Conservation (phyloP, 2,329 filamentous ascomycete genomes). For the Fusarium haematococcum region DNA sequence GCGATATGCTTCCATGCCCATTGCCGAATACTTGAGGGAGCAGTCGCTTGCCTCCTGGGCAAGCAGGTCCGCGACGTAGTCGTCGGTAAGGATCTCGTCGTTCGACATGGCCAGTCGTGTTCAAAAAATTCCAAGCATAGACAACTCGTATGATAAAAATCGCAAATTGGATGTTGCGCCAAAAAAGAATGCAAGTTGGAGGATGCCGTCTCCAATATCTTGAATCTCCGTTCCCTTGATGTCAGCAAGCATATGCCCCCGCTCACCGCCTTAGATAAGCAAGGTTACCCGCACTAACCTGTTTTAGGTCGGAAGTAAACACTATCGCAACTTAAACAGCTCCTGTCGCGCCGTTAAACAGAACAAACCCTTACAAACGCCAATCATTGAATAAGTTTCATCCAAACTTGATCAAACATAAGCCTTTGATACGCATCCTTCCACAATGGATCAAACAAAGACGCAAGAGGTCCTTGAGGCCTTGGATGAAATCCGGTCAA, state of each 20-base stretch:
- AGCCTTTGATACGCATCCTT: neutral
- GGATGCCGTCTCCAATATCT: neutral
- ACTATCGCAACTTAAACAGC: slow-evolving; percentile 30
- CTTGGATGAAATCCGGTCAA: slow-evolving; percentile 65
- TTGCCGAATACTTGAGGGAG: slow-evolving; percentile 78
- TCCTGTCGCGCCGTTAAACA: slow-evolving; percentile 8
- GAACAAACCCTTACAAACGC: neutral
- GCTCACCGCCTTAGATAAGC: slow-evolving; percentile 34
- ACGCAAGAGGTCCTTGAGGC: slow-evolving; percentile 58
- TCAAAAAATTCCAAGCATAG: slow-evolving; percentile 2
- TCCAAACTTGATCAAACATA: neutral
- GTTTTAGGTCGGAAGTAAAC: slow-evolving; percentile 55
- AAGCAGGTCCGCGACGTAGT: slow-evolving; percentile 84
- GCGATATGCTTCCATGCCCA: slow-evolving; percentile 77
- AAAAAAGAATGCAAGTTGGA: slow-evolving; percentile 15
- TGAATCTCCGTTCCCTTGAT: slow-evolving; percentile 19
- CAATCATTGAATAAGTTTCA: neutral
- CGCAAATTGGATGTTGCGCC: slow-evolving; percentile 3
- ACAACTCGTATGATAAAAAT: neutral
- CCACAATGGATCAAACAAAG: slow-evolving; percentile 48
- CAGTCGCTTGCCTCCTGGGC: slow-evolving; percentile 81
- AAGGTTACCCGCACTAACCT: slow-evolving; percentile 37
- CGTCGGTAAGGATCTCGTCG: slow-evolving; percentile 73
- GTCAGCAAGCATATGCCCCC: slow-evolving; percentile 32
- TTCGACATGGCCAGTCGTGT: slow-evolving; percentile 51